These are phyloP conservation scores for Rhizodiscina lignyota DNA, from an alignment of 495 filamentous ascomycete species.

Conservation along the genomic window DNA sequence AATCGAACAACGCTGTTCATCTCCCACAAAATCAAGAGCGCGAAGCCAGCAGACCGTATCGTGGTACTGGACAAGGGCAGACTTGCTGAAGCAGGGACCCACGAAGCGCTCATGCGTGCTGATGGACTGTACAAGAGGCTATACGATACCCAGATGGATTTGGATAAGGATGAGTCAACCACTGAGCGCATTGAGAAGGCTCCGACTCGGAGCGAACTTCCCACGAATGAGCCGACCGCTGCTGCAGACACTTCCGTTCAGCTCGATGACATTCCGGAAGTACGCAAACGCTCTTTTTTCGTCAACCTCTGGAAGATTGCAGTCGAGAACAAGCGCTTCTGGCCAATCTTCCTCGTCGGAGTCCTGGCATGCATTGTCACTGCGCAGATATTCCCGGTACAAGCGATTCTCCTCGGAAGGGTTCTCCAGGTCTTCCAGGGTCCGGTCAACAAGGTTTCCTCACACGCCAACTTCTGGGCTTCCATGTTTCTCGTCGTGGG, in stretches of 20 bases:
- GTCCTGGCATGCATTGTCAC: too few species aligned
- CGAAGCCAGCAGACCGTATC: constrained; percentile 54
- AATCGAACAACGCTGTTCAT: constrained; percentile 27
- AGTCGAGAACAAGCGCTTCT: too few species aligned
- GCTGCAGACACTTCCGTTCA: too few species aligned
- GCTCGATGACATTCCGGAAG: too few species aligned
- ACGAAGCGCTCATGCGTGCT: constrained; percentile 15
- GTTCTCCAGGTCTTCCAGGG: neutral
- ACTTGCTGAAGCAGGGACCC: constrained; percentile 37
- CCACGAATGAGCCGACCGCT: too few species aligned
- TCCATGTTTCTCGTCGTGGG: constrained; percentile 24
- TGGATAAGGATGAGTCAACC: too few species aligned
- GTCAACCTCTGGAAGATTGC: too few species aligned
- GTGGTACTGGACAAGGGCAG: constrained; percentile 62
- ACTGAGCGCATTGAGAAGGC: too few species aligned
- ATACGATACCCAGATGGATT: constrained; percentile 2
- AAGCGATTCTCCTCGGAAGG: neutral
- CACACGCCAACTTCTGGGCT: constrained; percentile 13
- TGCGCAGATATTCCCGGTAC: constrained; percentile 4
- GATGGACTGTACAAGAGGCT: constrained; percentile 10
- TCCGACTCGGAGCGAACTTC: too few species aligned
- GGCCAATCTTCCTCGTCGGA: too few species aligned
- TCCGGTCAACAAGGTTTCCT: neutral
- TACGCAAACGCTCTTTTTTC: too few species aligned
- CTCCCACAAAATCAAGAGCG: constrained; percentile 78